Base-by-base conservation (phyloP, 257 asterid genomes). In the Solanum megistacrolobum region DNA sequence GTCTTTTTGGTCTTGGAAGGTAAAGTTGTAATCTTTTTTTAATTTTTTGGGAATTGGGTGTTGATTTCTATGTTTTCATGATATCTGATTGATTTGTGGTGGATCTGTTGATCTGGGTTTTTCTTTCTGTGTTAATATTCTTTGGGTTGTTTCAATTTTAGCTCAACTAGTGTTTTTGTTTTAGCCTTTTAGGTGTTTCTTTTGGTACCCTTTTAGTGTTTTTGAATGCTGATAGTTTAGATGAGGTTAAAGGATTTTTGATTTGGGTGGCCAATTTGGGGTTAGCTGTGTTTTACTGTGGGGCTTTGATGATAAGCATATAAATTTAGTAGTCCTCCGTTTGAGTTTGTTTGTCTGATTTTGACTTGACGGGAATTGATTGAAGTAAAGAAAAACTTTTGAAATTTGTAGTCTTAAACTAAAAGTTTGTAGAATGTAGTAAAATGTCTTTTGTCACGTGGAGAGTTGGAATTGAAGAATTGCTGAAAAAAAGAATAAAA, bases 1-100 rank as follows among this genome's bases (percentile, higher is more conserved):
- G 98, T 96, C 98, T 96, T 91, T 96, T 96, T 88, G 98, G 98
- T 89, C 94, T 96, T 25, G 98, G 98, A 93, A 94, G 98, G 98
- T 95, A 89, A 91, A 72, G 6, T 48, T 81, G 6, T 1, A 9
- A 48, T 46, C 6, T 34, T 71, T 82, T 2, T 2, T 58, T 71
- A 41, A n/a, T 7, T 38, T 39, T 81, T 58, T 3, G 31, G n/a
- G 31, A 29, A n/a, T 41, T 73, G 52, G 82, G 16, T 73, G 35
- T 13, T n/a, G 21, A 9, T 72, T 60, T 14, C 12, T 73, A 4
- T 36, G 87, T 12, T 86, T 69, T 86, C 18, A 48, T 72, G 60
- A 86, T 73, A 29, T 72, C 16, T 71, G 41, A 82, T 82, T 48
- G 25, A 3, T 81, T 29, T 46, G 2, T 27, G 16, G 39, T 25